Evolutionary conservation across 345 rosid species (phyloP).

Genomic region (Camelina neglecta): DNA sequence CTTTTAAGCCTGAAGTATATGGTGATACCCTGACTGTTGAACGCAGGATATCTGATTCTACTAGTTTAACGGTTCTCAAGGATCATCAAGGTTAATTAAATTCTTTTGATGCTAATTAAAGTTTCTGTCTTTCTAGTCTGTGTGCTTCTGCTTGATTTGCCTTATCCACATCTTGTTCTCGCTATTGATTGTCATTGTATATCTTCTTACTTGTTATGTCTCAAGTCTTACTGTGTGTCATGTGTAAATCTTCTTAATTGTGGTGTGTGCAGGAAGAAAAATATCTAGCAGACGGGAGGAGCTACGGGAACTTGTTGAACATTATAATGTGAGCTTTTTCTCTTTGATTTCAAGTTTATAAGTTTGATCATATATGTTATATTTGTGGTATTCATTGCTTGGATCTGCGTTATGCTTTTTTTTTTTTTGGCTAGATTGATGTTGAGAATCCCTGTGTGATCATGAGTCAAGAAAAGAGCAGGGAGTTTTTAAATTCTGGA

Average conservation of each 20-base stretch:
- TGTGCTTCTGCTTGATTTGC: constrained; percentile 13
- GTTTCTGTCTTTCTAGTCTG: not conserved
- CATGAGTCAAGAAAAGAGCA: constrained; percentile 98
- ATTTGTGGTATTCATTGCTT: constrained; percentile 9
- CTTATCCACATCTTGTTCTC: not conserved
- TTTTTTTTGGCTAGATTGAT: constrained; percentile 60
- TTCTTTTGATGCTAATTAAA: constrained; percentile 5
- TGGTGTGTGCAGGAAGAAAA: constrained; percentile 62
- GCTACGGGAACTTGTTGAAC: constrained; percentile 78
- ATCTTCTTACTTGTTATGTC: constrained; percentile 9
- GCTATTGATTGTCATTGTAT: not conserved
- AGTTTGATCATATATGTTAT: not conserved
- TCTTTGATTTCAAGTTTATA: not conserved
- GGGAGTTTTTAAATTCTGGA: constrained; percentile 93
- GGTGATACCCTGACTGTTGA: constrained; percentile 70
- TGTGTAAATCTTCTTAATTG: constrained; percentile 1
- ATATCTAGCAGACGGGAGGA: constrained; percentile 71
- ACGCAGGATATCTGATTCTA: constrained; percentile 71
- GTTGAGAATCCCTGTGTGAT: constrained; percentile 96
- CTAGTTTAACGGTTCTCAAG: constrained; percentile 60
- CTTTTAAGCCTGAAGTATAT: constrained; percentile 68
- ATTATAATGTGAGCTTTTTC: constrained; percentile 74
- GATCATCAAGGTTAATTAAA: constrained; percentile 60
- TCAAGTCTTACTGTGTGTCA: constrained; percentile 8
- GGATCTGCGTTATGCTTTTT: not conserved